phyloP scores from a whole-genome alignment of 352 stramenopile genomes.

The Phytophthora sojae region DNA sequence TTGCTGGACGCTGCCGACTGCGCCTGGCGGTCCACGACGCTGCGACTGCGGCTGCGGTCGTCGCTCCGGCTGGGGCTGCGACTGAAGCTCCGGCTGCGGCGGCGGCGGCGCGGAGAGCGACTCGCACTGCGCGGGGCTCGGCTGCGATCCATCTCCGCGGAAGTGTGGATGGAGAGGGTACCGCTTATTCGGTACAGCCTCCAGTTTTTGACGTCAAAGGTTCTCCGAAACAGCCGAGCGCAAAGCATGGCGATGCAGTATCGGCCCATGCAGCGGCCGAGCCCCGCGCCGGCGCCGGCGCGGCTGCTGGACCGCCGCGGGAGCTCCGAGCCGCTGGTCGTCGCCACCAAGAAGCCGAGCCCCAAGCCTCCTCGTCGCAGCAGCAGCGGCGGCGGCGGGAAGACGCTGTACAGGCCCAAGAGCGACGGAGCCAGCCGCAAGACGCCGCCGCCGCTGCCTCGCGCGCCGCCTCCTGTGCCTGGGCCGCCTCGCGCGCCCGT shows the following conservation, averaged over 20 bases:
- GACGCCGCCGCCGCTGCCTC: constrained; percentile 9
- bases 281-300: constrained; percentile 11
- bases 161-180: constrained; percentile 3
- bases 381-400: constrained; percentile 3
- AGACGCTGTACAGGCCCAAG: constrained; percentile 17
- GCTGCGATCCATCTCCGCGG: constrained; percentile 33
- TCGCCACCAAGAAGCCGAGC: constrained; percentile 4
- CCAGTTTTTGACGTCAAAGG: constrained; percentile 18
- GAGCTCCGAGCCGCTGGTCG: background rate
- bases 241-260: constrained; percentile 17
- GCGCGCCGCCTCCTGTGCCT: constrained; percentile 3
- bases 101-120: constrained; percentile 33
- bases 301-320: constrained; percentile 18
- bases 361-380: constrained; percentile 5
- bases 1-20: background rate
- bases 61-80: constrained; percentile 14
- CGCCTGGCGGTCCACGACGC: constrained; percentile 1
- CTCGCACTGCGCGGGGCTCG: constrained; percentile 33
- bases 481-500: constrained; percentile 1
- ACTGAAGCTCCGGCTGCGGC: constrained; percentile 27
- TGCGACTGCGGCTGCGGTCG: constrained; percentile 29
- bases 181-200: constrained; percentile 5
- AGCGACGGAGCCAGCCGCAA: background rate
- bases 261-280: background rate
- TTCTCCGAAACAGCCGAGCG: constrained; percentile 25